Conservation (phyloP, 169 alveolate species). For the Miamiensis avidus region DNA sequence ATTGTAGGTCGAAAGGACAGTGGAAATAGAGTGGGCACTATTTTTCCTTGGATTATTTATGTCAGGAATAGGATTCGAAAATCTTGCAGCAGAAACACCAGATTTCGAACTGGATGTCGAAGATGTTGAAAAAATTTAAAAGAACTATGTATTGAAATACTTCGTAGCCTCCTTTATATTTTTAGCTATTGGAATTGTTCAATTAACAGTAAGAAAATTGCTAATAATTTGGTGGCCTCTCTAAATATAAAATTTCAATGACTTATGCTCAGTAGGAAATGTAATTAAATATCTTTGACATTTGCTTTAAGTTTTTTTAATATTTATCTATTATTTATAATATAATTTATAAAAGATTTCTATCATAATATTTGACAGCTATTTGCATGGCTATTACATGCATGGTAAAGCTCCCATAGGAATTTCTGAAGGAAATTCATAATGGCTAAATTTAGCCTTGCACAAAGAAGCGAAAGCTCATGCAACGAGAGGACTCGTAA, state of each 20-base stretch:
- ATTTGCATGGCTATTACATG: constrained; percentile 64
- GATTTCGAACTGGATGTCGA: constrained; percentile 9
- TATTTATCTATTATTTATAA: too few species aligned
- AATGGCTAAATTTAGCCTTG: constrained; percentile 51
- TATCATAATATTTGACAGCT: constrained; percentile 54
- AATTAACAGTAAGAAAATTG: constrained; percentile 24
- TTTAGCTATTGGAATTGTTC: constrained; percentile 44
- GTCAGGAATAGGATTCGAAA: constrained; percentile 57
- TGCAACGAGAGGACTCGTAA: constrained; percentile 53
- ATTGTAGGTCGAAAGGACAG: constrained; percentile 31
- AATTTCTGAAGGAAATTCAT: constrained; percentile 64
- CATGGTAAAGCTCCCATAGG: constrained; percentile 69
- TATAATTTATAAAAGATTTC: not conserved
- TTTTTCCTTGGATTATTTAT: constrained; percentile 58
- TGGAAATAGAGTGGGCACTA: constrained; percentile 54
- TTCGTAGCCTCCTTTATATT: constrained; percentile 49
- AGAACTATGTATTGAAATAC: constrained; percentile 46
- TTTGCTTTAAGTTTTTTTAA: too few species aligned
- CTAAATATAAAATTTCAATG: constrained; percentile 50
- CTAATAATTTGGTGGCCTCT: constrained; percentile 45
- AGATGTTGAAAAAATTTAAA: constrained; percentile 36
- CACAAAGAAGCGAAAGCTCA: constrained; percentile 54
- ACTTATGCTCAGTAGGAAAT: constrained; percentile 70
- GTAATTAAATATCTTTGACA: constrained; percentile 35
- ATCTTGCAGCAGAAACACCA: constrained; percentile 47